Conservation (phyloP, 148 eudicot species). For the Rhododendron vialii region DNA sequence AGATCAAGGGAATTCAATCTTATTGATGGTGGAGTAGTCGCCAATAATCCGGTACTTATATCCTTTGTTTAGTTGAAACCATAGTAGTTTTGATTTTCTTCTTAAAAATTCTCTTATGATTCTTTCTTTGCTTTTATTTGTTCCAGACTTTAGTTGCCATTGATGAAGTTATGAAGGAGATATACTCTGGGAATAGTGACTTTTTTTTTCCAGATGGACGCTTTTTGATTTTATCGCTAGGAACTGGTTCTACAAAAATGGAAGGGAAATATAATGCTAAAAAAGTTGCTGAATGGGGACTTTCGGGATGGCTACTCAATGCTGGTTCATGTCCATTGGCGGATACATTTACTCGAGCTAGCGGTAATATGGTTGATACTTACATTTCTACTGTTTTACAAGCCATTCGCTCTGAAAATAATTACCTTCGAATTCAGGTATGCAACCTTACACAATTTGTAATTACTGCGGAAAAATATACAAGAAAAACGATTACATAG, state of each 20-base stretch:
- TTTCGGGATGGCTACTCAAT: constrained; percentile 30
- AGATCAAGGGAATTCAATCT: no score
- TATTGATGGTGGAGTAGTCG: no score
- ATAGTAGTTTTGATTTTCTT: no score
- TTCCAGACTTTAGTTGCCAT: constrained; percentile 32
- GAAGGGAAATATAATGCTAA: constrained; percentile 26
- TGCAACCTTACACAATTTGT: background rate
- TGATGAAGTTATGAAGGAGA: constrained; percentile 38
- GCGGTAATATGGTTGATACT: constrained; percentile 42
- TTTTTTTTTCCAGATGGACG: constrained; percentile 28
- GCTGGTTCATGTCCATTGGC: constrained; percentile 32
- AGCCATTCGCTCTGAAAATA: constrained; percentile 34
- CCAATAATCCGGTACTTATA: no score
- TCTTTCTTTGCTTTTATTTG: background rate
- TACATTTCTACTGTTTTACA: constrained; percentile 27
- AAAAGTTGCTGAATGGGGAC: constrained; percentile 31
- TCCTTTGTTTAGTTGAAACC: no score
- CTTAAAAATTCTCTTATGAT: no score
- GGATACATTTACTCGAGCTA: constrained; percentile 37
- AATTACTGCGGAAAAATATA: background rate
- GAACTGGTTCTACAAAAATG: constrained; percentile 31
- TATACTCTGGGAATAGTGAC: constrained; percentile 22
- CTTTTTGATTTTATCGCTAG: constrained; percentile 34
- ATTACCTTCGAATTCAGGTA: constrained; percentile 47
- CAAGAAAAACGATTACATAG: background rate